Conservation (phyloP, 2,329 filamentous ascomycete species). For the Botryotinia calthae region DNA sequence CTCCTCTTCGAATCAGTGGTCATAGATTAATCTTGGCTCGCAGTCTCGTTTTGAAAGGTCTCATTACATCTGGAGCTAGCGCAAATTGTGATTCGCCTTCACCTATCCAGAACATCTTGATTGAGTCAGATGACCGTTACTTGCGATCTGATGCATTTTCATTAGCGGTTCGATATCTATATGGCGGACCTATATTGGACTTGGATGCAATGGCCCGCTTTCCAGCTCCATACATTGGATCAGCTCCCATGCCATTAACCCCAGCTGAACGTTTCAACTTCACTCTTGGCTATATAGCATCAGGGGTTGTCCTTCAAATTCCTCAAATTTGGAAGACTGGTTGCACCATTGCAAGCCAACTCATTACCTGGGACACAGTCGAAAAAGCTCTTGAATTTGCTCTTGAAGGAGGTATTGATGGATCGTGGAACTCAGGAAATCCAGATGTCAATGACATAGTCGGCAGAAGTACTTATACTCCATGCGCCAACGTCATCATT, state of each 20-base stretch:
- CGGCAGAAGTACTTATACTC: conserved; percentile 49
- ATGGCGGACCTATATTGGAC: conserved; percentile 51
- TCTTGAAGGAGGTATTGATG: conserved; percentile 46
- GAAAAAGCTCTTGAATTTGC: conserved; percentile 60
- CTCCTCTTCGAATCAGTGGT: conserved; percentile 48
- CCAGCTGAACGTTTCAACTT: conserved; percentile 49
- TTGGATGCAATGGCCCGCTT: conserved; percentile 28
- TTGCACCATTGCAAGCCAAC: conserved; percentile 55
- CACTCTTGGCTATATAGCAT: conserved; percentile 63
- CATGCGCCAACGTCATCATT: conserved; percentile 54
- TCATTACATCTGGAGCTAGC: conserved; percentile 33
- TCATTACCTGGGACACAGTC: conserved; percentile 62
- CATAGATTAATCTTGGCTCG: conserved; percentile 57
- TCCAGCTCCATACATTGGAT: conserved; percentile 24
- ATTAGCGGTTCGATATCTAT: conserved; percentile 56
- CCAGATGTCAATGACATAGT: conserved; percentile 35
- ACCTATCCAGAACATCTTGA: conserved; percentile 42
- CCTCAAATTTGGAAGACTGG: conserved; percentile 55
- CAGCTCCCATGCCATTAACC: conserved; percentile 42
- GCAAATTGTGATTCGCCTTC: conserved; percentile 36
- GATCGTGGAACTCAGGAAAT: conserved; percentile 39
- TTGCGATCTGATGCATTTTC: conserved; percentile 56
- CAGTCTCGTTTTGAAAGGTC: conserved; percentile 45
- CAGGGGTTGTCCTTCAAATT: conserved; percentile 58
- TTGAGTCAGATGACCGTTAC: conserved; percentile 53